Conservation (phyloP, 257 asterid species). For the Rubia yunnanensis region DNA sequence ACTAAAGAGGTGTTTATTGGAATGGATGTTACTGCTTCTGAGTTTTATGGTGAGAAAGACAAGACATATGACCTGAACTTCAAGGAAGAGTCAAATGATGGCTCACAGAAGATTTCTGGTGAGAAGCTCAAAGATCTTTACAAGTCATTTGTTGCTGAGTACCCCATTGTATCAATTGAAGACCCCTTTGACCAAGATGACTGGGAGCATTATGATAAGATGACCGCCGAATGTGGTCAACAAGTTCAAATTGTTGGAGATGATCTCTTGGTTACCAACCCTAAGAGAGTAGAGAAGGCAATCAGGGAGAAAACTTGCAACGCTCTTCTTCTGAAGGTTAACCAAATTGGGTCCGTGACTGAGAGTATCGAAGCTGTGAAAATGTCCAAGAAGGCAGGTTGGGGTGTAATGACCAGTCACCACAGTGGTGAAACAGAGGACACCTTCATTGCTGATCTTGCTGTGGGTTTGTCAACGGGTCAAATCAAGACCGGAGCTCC, state of each 20-base stretch:
- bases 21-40: constrained; percentile 99
- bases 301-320: constrained; percentile 85
- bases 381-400: constrained; percentile 94
- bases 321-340: constrained; percentile 97
- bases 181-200: constrained; percentile 98
- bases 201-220: constrained; percentile 76
- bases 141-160: constrained; percentile 70
- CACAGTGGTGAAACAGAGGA: constrained; percentile 99
- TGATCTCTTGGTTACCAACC: constrained; percentile 92
- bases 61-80: constrained; percentile 86
- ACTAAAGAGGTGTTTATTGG: constrained; percentile 91
- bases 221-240: constrained; percentile 62
- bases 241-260: constrained; percentile 95
- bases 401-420: constrained; percentile 99
- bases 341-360: constrained; percentile 96
- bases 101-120: constrained; percentile 74
- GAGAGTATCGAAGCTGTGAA: constrained; percentile 94
- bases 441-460: constrained; percentile 94
- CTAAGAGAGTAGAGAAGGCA: constrained; percentile 96
- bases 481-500: constrained; percentile 99
- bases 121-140: constrained; percentile 84
- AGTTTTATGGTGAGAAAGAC: constrained; percentile 65
- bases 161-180: constrained; percentile 94
- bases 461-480: constrained; percentile 94
- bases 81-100: constrained; percentile 90